Evolutionary conservation across 352 stramenopile species (phyloP), one percentile per base, ranked within the genome.

Genomic region (Thalassiosira mediterranea): DNA sequence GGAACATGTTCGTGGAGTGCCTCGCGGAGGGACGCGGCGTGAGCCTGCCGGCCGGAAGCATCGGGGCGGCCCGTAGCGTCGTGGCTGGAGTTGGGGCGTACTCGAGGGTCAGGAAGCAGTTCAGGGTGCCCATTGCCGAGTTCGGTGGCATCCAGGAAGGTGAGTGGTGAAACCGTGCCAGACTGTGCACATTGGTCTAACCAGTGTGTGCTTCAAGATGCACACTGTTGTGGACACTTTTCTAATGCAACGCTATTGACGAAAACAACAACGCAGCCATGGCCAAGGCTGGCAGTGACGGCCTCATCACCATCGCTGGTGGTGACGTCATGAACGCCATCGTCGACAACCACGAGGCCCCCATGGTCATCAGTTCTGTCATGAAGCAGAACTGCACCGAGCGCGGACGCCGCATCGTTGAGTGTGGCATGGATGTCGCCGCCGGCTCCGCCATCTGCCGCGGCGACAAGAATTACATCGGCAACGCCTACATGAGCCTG

Each of bases 1-100:
- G 96, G 96, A 97, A 99, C 88, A 98, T 99, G 96, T 96, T 99
- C 78, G 98, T 99, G 80, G 96, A 99, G 76, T 99, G 96, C 73
- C 79, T 99, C 19, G 96, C 96, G 7, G 96, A 99, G 90, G 96
- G 96, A 66, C 94, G 96, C 47, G 97, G 96, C 47, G 97, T 99
- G 42, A 97, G 92, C 87, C 88, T 99, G n/a, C 96, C 96, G 17
- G 96, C 95, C 19, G 96, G 94, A 72, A 96, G 94, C 46, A 95
- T 97, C 59, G 96, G 95, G 52, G 94, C 93, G 48, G 95, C 93
- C 4, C 97, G 97, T 64, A 74, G 93, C 25, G 94, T 97, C 3
- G 90, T 96, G n/a, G 95, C 96, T 59, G 94, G 91, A 60, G 96
- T 97, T 46, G 96, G 96, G 28, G 96, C 95, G 0, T 99, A 99